Evolutionary conservation across 31 red algal species (phyloP).

Genomic region (Endocladia muricata): DNA sequence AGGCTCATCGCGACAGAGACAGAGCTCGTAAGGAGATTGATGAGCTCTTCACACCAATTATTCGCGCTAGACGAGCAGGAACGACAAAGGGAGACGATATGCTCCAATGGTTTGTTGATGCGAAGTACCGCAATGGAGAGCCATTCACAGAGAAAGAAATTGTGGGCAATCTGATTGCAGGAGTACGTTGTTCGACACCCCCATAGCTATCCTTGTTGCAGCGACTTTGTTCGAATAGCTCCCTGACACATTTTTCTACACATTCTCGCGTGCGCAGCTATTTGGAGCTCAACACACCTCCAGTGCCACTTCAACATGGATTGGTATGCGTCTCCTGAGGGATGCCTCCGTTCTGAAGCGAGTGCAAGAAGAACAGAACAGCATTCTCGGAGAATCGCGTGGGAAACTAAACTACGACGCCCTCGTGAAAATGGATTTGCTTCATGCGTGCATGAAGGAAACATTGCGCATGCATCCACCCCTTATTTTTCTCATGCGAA

Average conservation of each 20-base stretch:
- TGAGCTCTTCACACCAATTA: conserved; percentile 82
- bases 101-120: conserved; percentile 95
- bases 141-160: conserved; percentile 82
- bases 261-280: too few relatives aligned
- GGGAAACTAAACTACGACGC: conserved; percentile 81
- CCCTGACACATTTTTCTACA: too few relatives aligned
- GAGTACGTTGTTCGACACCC: conserved; percentile 58
- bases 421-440: conserved; percentile 78
- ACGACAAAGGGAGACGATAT: conserved; percentile 78
- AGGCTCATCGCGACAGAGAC: conserved; percentile 85
- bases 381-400: conserved; percentile 23
- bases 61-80: conserved; percentile 69
- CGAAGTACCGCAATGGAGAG: conserved; percentile 84
- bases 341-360: conserved; percentile 53
- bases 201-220: too few relatives aligned
- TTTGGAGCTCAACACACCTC: conserved; percentile 99
- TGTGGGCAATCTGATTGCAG: conserved; percentile 91
- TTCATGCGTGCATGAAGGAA: conserved; percentile 98
- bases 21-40: conserved; percentile 79
- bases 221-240: background rate
- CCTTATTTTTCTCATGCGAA: conserved; percentile 97
- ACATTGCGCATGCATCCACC: conserved; percentile 99
- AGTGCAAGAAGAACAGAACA: conserved; percentile 83
- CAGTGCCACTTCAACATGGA: conserved; percentile 94
- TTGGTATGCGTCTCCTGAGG: conserved; percentile 80